Conservation (phyloP, 805 yeast genomes). For the Saccharomycopsis sp. region DNA sequence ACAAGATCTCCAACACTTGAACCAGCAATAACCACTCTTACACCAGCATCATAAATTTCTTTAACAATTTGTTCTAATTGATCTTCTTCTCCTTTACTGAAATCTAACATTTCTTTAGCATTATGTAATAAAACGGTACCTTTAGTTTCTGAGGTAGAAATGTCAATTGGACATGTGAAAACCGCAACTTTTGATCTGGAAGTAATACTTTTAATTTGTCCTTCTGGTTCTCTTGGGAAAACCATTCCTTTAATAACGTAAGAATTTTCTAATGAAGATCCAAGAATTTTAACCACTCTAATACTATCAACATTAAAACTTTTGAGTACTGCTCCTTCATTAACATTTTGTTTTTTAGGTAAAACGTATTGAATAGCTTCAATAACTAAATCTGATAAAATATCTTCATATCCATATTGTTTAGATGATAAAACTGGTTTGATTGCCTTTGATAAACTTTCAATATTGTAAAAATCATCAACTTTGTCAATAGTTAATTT, state of each 20-base stretch:
- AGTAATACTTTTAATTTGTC: slow-evolving; percentile 57
- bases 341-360: slow-evolving; percentile 49
- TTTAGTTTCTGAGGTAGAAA: slow-evolving; percentile 94
- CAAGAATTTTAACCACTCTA: slow-evolving; percentile 96
- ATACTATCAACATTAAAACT: slow-evolving; percentile 84
- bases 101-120: slow-evolving; percentile 94
- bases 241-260: slow-evolving; percentile 95
- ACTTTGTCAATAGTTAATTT: slow-evolving; percentile 48
- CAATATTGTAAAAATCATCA: slow-evolving; percentile 42
- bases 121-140: slow-evolving; percentile 94
- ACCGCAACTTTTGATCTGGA: slow-evolving; percentile 77
- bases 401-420: slow-evolving; percentile 81
- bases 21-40: slow-evolving; percentile 88
- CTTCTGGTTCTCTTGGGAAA: slow-evolving; percentile 96
- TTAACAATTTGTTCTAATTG: slow-evolving; percentile 80
- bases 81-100: slow-evolving; percentile 91
- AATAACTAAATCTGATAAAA: slow-evolving; percentile 64
- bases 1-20: slow-evolving; percentile 89
- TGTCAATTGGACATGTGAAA: slow-evolving; percentile 89
- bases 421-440: slow-evolving; percentile 87
- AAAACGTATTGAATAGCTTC: slow-evolving; percentile 75
- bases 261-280: slow-evolving; percentile 63
- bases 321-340: slow-evolving; percentile 14
- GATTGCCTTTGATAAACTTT: slow-evolving; percentile 59
- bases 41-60: slow-evolving; percentile 76